Conservation (phyloP, 805 yeast species). For the Hanseniaspora lachancei region DNA sequence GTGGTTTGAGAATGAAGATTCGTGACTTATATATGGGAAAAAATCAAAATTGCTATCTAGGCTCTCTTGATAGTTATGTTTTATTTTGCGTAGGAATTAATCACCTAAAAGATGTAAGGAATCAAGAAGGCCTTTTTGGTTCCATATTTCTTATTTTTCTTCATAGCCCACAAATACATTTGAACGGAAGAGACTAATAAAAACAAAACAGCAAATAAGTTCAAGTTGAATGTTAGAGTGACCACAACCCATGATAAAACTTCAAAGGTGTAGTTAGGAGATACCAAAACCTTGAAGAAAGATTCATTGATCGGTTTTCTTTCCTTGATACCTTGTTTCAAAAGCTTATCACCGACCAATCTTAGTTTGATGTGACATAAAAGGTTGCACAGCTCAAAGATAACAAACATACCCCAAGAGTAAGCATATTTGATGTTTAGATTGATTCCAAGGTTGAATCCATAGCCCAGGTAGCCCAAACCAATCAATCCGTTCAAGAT, state of each 20-base stretch:
- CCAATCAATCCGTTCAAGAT: constrained; percentile 59
- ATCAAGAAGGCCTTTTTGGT: constrained; percentile 63
- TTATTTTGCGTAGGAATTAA: too few relatives aligned
- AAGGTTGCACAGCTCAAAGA: constrained; percentile 61
- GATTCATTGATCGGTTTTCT: constrained; percentile 54
- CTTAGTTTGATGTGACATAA: constrained; percentile 58
- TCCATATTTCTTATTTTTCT: constrained; percentile 74
- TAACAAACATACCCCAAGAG: constrained; percentile 36
- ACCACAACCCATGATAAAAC: constrained; percentile 58
- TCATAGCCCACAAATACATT: constrained; percentile 85
- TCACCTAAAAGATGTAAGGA: constrained; percentile 50
- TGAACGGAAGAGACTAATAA: constrained; percentile 57
- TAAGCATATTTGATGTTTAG: neutral
- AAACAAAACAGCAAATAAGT: constrained; percentile 65
- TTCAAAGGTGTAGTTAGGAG: constrained; percentile 92
- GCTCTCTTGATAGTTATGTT: neutral
- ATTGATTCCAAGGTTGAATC: constrained; percentile 26
- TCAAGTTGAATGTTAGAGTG: constrained; percentile 53
- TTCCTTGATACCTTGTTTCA: constrained; percentile 25
- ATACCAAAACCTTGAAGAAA: constrained; percentile 66
- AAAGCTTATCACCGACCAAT: constrained; percentile 31
- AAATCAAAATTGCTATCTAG: neutral
- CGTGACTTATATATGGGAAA: neutral
- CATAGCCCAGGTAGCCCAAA: constrained; percentile 38
- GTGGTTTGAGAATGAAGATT: constrained; percentile 38